Base-by-base conservation (phyloP, 2,329 filamentous ascomycete genomes). In the Coniochaeta prunicola region DNA sequence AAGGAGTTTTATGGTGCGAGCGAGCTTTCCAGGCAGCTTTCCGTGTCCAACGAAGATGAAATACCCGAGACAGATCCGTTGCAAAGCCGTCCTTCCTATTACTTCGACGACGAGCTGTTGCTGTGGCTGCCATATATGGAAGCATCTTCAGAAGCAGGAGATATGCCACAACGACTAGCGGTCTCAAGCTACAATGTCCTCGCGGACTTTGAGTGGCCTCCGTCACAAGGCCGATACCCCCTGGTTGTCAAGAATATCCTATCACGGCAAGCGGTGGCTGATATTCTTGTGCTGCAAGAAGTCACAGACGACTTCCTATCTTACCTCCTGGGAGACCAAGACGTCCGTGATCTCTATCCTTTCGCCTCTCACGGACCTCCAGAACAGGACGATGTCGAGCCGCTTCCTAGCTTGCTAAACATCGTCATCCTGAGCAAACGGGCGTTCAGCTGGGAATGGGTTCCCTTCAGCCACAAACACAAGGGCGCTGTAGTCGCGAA, bases 261-360 rank as follows among this genome's bases (percentile, higher is more conserved):
- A 4, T 74, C 75, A 0, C 58, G 66, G 4, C 67, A 70, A 8
- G 78, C 78, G 3, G 59, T 65, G 0, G 73, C 80, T 8, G 80
- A 83, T 59, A 69, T 82, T 3, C 63, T 83, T 9, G 72, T 82
- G 3, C 74, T 89, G 5, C 79, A 89, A 66, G 86, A 88, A 70
- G 81, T 88, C 1, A 86, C 84, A 0, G 85, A 88, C 61, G 76
- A 82, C 42, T 87, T 88, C 60, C 76, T 89, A 0, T 75, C 76
- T 0, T 78, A 77, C 59, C 71, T 89, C 0, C 77, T 88, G 1
- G 64, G 67, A 2, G 68, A 82, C 58, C 60, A 70, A 2, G 64
- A 70, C 2, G 72, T 88, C 26, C 75, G 76, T 30, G 63, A 69
- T 12, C 70, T 68, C 1, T 88, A 86, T 62, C 75, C 78, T 1